Evolutionary conservation across 1,284 basidiomycete genomes (phyloP), one percentile per base, ranked within the genome.

Genomic region (Ustilago curta): DNA sequence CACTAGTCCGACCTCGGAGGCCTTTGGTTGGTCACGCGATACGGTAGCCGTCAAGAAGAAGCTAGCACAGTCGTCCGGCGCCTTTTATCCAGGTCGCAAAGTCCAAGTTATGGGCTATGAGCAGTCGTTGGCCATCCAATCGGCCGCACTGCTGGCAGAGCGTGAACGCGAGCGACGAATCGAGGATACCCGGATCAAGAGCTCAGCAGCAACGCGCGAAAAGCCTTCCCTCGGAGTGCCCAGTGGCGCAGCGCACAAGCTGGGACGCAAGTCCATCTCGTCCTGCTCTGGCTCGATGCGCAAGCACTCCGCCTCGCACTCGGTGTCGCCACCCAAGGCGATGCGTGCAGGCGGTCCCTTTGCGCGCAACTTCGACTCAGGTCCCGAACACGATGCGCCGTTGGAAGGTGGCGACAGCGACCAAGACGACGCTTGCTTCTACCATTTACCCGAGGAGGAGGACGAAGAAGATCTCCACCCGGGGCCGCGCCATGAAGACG

Each of bases 211-310:
- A 9, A 25, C 44, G 3, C 72, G 72, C 43, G 72, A 75, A 2
- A 70, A 61, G 45, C 32, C 72, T 14, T 64, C 63, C 7, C 29
- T 55, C 8, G 62, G 72, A 7, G 68, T 75, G 9, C 72, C 72
- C 2, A 70, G 68, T 39, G 72, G 72, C 18, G 68, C 72, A 21
- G 72, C 72, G 12, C 72, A 75, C 60, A 59, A 48, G 27, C 37
- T 70, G 1, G 72, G 72, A 2, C 72, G 72, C 51, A 75, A 75
- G 19, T 75, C 72, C 16, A 68, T 75, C 63, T 75, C 72, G n/a
- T 75, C 72, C 8, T 70, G 62, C 50, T 70, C 68, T 4, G 64
- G 59, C 23, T 60, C 64, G 19, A 60, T 75, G 68, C 72, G 72
- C 64, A 70, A 64, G 54, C 51, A 49, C 12, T 67, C 72, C 3